Evolutionary conservation across 2,329 filamentous ascomycete genomes (phyloP), one percentile per base, ranked within the genome.

Genomic region (Claviceps digitariae): DNA sequence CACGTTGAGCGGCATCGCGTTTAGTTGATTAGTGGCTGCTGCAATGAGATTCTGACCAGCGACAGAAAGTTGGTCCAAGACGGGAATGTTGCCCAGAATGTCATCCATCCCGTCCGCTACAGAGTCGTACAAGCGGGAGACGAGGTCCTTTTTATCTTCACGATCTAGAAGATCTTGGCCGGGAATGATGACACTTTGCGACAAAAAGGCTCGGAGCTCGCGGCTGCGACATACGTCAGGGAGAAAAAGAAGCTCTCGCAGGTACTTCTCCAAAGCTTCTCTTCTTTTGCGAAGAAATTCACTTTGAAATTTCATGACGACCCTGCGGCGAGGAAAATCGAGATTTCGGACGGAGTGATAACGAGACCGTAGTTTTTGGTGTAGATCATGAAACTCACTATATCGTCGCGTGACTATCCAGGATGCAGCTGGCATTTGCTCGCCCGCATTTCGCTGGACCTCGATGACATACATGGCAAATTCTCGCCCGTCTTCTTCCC

Each of bases 41-140:
- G 86, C 86, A 54, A 93, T 86, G 50, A 97, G 78, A 62, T 90
- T 96, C 65, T 97, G 91, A 0, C 91, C 91, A 7, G 93, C 90
- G 1, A 90, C 79, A 0, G 90, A 95, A 7, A 98, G 79, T 66
- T 97, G 93, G 62, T 98, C 93, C 31, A 98, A 77, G 0, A 96
- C 90, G 1, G 93, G 89, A 45, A 97, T 91, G 64, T 95, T 97
- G 53, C 93, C 93, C 3, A 98, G 74, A 52, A 98, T 94, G 61
- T 98, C 93, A 65, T 98, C 93, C 85, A 98, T 94, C 36, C 94
- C 93, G 64, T 98, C 93, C 0, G 91, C 87, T 23, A 98, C 91
- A 0, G 91, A 97, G 66, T 94, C 94, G 70, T 97, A 98, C 48
- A 98, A 82, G 4, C 93, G 83, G 0, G 88, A 90, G 58, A 98